Evolutionary conservation across 169 alveolate genomes (phyloP), one percentile per base, ranked within the genome.

Genomic region (Eimeria maxima): DNA sequence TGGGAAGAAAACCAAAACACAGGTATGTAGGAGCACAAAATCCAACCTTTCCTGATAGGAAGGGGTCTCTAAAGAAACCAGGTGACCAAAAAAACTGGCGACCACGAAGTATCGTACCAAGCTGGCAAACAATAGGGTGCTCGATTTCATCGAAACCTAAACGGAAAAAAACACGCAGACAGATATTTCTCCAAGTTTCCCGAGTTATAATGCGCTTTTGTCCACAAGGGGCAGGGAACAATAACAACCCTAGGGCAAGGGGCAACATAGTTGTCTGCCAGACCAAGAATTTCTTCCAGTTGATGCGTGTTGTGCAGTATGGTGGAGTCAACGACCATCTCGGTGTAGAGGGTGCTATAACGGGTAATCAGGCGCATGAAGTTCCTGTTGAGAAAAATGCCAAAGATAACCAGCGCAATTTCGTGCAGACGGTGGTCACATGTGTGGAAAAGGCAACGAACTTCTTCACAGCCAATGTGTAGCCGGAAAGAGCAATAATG

Each of bases 101-200:
- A n/a, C 81, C 42, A 10, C 11, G 81, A 2, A 10, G 5, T 33
- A 57, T 22, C 47, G 38, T 83, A 93, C 99, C 99, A 38, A 99
- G 98, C 95, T 99, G 99, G 83, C 99, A 98, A 33, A 98, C 99
- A 42, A 97, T 78, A 16, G 99, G 99, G 87, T 96, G 98, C 93
- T 98, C 99, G 53, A 96, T 73, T 5, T 95, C 96, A 67, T 86
- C 94, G 60, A 97, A 98, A 84, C 98, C 98, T 76, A 95, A 38
- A 90, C 80, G 57, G 95, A 67, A 65, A 10, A 27, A 42, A 90
- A 29, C n/a, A 44, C 47, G 45, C 76, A 60, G 4, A 33, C 42
- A 63, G 4, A 18, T 8, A 10, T 60, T 3, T 7, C 57, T 42
- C 42, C 55, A 2, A 44, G 2, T 60, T 69, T 33, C 50, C 22